Percentiles rank a stretch among this genome's conserved stretches.
Evolutionary conservation across 2,329 filamentous ascomycete species (phyloP).

Genomic region (Colletotrichum sp.): DNA sequence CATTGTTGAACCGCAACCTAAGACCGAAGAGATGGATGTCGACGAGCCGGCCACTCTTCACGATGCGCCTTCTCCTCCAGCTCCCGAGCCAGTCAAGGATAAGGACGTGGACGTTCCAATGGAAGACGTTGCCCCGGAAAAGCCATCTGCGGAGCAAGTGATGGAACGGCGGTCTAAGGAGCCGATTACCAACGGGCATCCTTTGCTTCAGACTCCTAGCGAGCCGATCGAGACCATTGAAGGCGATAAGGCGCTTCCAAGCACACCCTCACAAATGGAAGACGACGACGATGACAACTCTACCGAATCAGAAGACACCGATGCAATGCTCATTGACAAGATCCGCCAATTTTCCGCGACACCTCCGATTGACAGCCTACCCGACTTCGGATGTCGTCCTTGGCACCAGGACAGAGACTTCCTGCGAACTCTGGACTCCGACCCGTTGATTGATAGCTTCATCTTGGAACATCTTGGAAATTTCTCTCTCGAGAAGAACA

Average conservation of each 20-base stretch:
- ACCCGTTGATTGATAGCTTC: conserved; percentile 47
- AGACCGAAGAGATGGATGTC: conserved; percentile 47
- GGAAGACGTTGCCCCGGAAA: conserved; percentile 25
- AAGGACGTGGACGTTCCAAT: conserved; percentile 24
- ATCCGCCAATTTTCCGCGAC: conserved; percentile 59
- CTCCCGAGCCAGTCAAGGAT: background rate
- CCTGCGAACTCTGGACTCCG: conserved; percentile 44
- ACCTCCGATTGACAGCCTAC: conserved; percentile 60
- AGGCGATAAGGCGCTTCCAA: conserved; percentile 34
- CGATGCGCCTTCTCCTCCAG: background rate
- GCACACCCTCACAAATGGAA: conserved; percentile 53
- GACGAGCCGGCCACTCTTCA: conserved; percentile 28
- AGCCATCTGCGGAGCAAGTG: conserved; percentile 25
- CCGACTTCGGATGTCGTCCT: conserved; percentile 47
- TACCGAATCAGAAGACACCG: conserved; percentile 60
- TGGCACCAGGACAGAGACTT: conserved; percentile 56
- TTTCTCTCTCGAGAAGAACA: conserved; percentile 39
- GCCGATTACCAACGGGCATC: background rate
- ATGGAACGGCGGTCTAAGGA: background rate
- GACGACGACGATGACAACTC: conserved; percentile 56
- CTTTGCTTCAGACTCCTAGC: conserved; percentile 5
- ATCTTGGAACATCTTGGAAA: conserved; percentile 51
- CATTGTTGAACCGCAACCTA: conserved; percentile 31
- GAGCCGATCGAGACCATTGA: conserved; percentile 27
- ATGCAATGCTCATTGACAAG: conserved; percentile 53